Base-by-base conservation (phyloP, 2,329 filamentous ascomycete genomes). In the Exserohilum rostratum region DNA sequence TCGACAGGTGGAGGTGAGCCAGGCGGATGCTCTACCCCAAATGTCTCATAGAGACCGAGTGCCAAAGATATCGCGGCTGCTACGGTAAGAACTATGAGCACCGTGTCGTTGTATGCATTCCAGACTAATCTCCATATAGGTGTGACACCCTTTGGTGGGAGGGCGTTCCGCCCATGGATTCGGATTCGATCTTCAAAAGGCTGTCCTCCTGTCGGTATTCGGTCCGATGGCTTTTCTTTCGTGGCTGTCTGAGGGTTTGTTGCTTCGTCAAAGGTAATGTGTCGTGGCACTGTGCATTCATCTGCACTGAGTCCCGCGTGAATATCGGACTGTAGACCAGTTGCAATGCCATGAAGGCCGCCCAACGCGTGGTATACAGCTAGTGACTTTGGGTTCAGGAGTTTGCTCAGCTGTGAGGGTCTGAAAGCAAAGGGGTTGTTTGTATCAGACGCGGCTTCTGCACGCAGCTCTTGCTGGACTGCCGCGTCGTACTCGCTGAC, bases 61-160 rank as follows among this genome's bases (percentile, higher is more conserved):
- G 85, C 86, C 6, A 91, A 75, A 0, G 88, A 91, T 10, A 91
- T 81, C 10, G 87, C 77, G 1, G 88, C 89, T 9, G 88, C 88
- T 31, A 85, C 80, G 0, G 87, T 88, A 55, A 91, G 76, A 5
- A 91, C 76, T 34, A 91, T 87, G 34, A 91, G 82, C 31, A 91
- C 86, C 60, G 88, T 89, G 73, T 91, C 89, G 62, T 90, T 88
- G 71, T 89, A 90, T 2, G 88, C 87, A 57, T 83, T 83, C 87
- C 87, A 90, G 54, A 87, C 80, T 6, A 90, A 69, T 53, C 77
- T 78, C 64, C 85, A 79, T 35, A 90, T 80, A 2, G 85, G 81
- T 25, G 84, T 86, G 2, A 82, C 78, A 70, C 89, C 87, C 68
- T 87, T 85, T 38, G 84, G 81, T 0, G 87, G 87, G 18, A 90